Percentiles rank a stretch among this genome's conserved stretches.
These are phyloP conservation scores for Clavispora vitiphila DNA, from an alignment of 805 yeast genomes.

Conservation along the genomic window DNA sequence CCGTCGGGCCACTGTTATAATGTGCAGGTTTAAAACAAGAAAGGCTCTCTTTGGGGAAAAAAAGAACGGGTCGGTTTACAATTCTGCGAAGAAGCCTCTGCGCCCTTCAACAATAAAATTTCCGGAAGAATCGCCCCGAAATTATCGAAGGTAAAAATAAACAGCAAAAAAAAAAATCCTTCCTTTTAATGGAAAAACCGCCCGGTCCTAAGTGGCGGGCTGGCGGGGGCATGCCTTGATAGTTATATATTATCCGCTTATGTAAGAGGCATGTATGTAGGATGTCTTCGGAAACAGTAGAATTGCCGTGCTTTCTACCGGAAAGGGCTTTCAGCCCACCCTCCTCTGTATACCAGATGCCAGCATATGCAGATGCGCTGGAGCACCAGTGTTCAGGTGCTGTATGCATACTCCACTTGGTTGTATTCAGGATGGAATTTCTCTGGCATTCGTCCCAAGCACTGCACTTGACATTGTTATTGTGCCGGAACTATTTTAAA, in stretches of 20 bases:
- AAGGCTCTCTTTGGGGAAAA: not conserved
- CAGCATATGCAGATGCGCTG: not conserved
- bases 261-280: constrained; percentile 2
- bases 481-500: too few species aligned
- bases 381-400: too few species aligned
- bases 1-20: not conserved
- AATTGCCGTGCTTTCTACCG: not conserved
- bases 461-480: too few species aligned
- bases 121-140: constrained; percentile 14
- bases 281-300: not conserved
- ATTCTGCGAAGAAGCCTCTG: constrained; percentile 16
- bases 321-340: not conserved
- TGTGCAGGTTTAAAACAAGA: not conserved
- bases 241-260: constrained; percentile 2
- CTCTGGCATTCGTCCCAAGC: too few species aligned
- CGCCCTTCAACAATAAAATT: constrained; percentile 28
- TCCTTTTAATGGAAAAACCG: not conserved
- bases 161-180: not conserved
- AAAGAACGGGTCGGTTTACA: not conserved
- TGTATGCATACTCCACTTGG: too few species aligned
- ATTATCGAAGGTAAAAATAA: not conserved
- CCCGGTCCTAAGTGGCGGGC: not conserved
- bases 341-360: too few species aligned
- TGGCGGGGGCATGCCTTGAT: not conserved
- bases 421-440: too few species aligned